Evolutionary conservation across 169 alveolate species (phyloP).

Genomic region (Amoebophrya sp.): DNA sequence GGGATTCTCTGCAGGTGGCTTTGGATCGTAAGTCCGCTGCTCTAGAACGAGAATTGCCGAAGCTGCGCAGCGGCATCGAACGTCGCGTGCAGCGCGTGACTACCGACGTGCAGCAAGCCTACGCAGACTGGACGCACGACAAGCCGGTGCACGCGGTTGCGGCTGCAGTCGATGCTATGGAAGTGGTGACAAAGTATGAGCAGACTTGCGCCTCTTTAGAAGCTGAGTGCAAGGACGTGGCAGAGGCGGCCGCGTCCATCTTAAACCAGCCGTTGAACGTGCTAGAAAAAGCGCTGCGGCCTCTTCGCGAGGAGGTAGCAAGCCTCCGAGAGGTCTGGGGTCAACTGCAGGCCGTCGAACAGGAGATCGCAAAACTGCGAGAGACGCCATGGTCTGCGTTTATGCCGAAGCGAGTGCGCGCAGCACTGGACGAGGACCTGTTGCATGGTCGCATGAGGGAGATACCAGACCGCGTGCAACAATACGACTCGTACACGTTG

Average conservation of each 20-base stretch:
- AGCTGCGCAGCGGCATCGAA: constrained; percentile 50
- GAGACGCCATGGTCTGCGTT: constrained; percentile 76
- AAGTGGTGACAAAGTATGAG: not conserved
- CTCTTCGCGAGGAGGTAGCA: no score
- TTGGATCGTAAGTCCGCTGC: constrained; percentile 54
- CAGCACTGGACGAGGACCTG: constrained; percentile 57
- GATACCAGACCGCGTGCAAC: constrained; percentile 68
- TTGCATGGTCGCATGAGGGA: constrained; percentile 51
- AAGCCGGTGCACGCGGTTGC: not conserved
- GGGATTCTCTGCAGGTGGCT: constrained; percentile 74
- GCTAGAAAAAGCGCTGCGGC: no score
- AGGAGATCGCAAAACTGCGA: constrained; percentile 56
- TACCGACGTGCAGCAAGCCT: not conserved
- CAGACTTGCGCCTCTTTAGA: no score
- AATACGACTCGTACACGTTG: constrained; percentile 69
- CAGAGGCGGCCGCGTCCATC: no score
- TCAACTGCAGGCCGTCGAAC: constrained; percentile 65
- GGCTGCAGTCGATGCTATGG: not conserved
- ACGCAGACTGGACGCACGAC: not conserved
- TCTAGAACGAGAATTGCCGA: constrained; percentile 68
- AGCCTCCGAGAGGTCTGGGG: constrained; percentile 80
- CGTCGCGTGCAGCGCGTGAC: not conserved
- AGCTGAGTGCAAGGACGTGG: no score
- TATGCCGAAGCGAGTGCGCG: constrained; percentile 67
- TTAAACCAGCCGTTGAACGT: no score